A percentile compares a stretch with the other conserved stretches of the same genome.
Evolutionary conservation across 192 early-diverging fungal species (phyloP).

Genomic region (Funneliformis mosseae): DNA sequence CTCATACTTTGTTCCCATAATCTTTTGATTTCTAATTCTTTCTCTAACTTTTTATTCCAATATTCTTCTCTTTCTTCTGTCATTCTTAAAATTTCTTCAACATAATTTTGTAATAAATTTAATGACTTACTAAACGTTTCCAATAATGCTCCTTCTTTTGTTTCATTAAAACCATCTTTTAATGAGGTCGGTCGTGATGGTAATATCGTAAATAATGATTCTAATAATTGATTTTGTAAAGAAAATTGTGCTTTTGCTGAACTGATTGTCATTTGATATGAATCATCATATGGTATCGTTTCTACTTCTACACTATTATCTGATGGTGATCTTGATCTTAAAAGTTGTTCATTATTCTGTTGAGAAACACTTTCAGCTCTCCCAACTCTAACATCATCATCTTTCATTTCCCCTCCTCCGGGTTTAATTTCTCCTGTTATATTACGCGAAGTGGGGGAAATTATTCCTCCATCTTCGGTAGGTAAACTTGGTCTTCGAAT

Average conservation of each 20-base stretch:
- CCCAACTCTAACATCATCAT: conserved; percentile 18
- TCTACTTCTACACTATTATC: conserved; percentile 29
- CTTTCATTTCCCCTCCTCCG: not conserved
- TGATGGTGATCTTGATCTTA: conserved; percentile 23
- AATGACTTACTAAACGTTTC: conserved; percentile 27
- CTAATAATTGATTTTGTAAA: conserved; percentile 60
- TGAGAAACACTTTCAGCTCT: not conserved
- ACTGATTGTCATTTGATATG: conserved; percentile 49
- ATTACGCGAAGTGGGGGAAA: conserved; percentile 26
- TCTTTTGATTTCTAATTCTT: conserved; percentile 50
- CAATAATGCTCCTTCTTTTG: not conserved
- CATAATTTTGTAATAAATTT: conserved; percentile 2
- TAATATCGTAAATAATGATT: conserved; percentile 44
- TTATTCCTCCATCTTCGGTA: conserved; percentile 17
- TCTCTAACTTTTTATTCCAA: conserved; percentile 47
- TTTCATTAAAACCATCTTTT: not conserved
- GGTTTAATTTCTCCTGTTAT: not conserved
- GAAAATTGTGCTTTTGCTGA: conserved; percentile 61
- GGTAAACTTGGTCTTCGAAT: not conserved
- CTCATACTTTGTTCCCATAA: conserved; percentile 52
- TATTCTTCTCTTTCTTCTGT: conserved; percentile 48
- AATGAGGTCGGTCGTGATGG: not conserved
- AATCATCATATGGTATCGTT: conserved; percentile 46
- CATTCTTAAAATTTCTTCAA: conserved; percentile 44
- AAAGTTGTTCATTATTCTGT: not conserved